These are phyloP conservation scores for Vigna angularis DNA, from an alignment of 306 rosid genomes.

Conservation along the genomic window DNA sequence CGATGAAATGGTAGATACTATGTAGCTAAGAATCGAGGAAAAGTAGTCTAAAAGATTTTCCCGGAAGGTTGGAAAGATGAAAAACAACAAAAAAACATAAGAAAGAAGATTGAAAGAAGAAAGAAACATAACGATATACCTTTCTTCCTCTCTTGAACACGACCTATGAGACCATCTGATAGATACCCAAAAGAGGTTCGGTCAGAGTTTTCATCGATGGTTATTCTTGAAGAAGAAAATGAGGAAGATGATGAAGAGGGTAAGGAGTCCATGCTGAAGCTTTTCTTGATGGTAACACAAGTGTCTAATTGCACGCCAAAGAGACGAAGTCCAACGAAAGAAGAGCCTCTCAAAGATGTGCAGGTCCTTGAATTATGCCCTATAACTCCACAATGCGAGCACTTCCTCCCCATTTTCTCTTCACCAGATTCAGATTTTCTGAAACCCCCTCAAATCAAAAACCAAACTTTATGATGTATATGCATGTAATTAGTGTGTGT, in stretches of 20 bases:
- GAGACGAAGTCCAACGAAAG: constrained; percentile 63
- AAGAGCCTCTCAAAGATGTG: constrained; percentile 55
- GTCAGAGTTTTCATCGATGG: constrained; percentile 42
- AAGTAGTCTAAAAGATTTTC: not conserved
- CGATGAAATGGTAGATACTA: not conserved
- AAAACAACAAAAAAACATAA: not conserved
- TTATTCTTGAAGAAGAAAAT: constrained; percentile 53
- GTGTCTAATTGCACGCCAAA: constrained; percentile 83
- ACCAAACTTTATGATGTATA: not conserved
- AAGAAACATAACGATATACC: constrained; percentile 47
- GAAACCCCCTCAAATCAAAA: constrained; percentile 20
- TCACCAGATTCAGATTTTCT: constrained; percentile 24
- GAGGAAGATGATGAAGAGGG: constrained; percentile 60
- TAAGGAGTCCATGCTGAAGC: constrained; percentile 80
- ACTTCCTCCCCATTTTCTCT: constrained; percentile 84
- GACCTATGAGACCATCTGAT: constrained; percentile 72
- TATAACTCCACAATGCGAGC: constrained; percentile 93
- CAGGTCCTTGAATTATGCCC: constrained; percentile 98
- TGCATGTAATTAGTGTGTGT: not conserved
- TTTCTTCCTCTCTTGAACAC: constrained; percentile 74
- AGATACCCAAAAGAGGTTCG: constrained; percentile 60
- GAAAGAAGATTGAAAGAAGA: not conserved
- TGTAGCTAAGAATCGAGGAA: not conserved
- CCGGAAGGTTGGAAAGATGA: not conserved
- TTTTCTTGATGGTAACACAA: constrained; percentile 62